Conservation (phyloP, 2,329 filamentous ascomycete genomes). For the Hypoxylon sp. region DNA sequence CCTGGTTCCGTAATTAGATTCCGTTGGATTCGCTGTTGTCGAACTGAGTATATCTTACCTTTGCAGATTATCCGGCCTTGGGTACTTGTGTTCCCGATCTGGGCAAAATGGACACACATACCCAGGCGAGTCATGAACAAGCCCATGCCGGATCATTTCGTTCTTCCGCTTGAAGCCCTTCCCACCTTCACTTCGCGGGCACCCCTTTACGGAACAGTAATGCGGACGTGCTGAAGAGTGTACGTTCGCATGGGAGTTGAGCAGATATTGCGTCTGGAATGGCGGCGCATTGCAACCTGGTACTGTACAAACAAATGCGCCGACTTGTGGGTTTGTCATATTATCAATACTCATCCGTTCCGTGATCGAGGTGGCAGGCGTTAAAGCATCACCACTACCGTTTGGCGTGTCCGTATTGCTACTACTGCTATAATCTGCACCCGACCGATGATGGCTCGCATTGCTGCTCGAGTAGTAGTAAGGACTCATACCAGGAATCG, state of each 20-base stretch:
- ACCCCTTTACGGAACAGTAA: conserved; percentile 74
- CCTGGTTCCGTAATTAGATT: conserved; percentile 61
- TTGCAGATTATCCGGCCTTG: conserved; percentile 94
- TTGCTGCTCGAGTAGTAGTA: conserved; percentile 55
- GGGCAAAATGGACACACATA: conserved; percentile 98
- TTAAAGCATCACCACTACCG: conserved; percentile 61
- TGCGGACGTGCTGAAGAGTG: conserved; percentile 76
- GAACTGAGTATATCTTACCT: conserved; percentile 69
- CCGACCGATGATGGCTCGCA: conserved; percentile 54
- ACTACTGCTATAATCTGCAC: conserved; percentile 60
- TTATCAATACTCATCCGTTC: conserved; percentile 73
- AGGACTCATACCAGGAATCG: conserved; percentile 58
- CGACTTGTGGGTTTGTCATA: conserved; percentile 65
- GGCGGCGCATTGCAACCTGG: conserved; percentile 77
- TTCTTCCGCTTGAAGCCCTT: conserved; percentile 81
- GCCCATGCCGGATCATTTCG: conserved; percentile 81
- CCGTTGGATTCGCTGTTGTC: conserved; percentile 4
- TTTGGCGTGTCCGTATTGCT: conserved; percentile 63
- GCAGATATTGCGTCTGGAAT: conserved; percentile 82
- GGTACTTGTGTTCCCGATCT: conserved; percentile 93
- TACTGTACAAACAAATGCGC: conserved; percentile 70
- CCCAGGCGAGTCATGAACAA: conserved; percentile 94
- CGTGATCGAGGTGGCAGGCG: conserved; percentile 61
- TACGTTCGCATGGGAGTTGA: conserved; percentile 84
- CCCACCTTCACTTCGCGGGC: conserved; percentile 73